Percentiles rank a stretch among this genome's conserved stretches.
Conservation (phyloP, 179 eudicot species). For the Vitellaria paradoxa region DNA sequence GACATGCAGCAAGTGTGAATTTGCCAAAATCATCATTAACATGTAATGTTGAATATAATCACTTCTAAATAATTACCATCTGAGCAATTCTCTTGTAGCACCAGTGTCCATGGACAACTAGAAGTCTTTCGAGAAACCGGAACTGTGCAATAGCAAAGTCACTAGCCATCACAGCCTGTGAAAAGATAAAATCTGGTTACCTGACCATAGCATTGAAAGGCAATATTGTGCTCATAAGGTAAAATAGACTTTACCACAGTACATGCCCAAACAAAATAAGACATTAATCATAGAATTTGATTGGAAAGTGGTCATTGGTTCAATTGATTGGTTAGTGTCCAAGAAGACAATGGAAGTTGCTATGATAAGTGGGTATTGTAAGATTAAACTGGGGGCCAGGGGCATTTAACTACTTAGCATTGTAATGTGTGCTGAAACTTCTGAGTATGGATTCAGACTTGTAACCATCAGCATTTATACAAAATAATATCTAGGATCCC, state of each 20-base stretch:
- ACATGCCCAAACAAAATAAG: not conserved
- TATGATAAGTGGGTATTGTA: not conserved
- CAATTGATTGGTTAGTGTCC: not conserved
- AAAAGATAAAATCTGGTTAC: slow-evolving; percentile 40
- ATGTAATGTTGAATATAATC: not conserved
- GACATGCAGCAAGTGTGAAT: not conserved
- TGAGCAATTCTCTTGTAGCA: slow-evolving; percentile 98
- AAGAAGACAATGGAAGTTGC: not conserved
- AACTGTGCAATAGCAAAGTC: slow-evolving; percentile 97
- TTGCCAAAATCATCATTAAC: not conserved
- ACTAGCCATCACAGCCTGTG: slow-evolving; percentile 99
- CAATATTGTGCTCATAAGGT: slow-evolving; percentile 15
- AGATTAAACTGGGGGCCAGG: not conserved
- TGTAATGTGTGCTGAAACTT: not conserved
- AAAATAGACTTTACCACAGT: not conserved
- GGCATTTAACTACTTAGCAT: not conserved
- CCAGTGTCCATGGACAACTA: slow-evolving; percentile 99
- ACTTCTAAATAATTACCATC: slow-evolving; percentile 54
- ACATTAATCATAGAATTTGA: not conserved
- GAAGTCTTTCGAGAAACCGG: slow-evolving; percentile 87
- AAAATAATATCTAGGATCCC: not conserved
- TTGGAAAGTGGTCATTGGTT: not conserved
- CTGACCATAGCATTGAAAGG: slow-evolving; percentile 15
- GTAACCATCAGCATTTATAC: not conserved
- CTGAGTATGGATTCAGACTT: not conserved